Evolutionary conservation across 2,329 filamentous ascomycete genomes (phyloP).

Genomic region (Fusarium nisikadoi): DNA sequence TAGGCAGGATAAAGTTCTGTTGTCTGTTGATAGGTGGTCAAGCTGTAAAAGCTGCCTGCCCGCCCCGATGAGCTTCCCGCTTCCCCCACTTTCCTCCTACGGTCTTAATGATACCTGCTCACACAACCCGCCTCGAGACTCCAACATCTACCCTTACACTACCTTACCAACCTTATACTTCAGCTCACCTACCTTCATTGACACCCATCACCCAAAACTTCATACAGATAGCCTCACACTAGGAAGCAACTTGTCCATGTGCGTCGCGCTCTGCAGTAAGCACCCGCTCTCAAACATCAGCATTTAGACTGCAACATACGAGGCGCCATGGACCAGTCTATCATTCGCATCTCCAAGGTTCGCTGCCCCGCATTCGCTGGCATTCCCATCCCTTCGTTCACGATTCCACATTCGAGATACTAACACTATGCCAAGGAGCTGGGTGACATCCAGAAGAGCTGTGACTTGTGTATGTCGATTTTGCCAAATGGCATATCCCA

Average conservation of each 20-base stretch:
- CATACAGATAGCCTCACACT: neutral
- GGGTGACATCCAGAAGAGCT: constrained; percentile 82
- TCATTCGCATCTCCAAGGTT: constrained; percentile 88
- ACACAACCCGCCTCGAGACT: constrained; percentile 27
- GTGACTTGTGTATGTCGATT: constrained; percentile 78
- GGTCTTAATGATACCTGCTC: constrained; percentile 15
- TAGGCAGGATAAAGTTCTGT: neutral
- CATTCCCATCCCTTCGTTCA: constrained; percentile 28
- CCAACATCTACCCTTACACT: constrained; percentile 9
- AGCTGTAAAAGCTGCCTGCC: neutral
- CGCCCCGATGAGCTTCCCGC: neutral
- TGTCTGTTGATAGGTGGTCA: neutral
- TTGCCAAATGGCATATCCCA: neutral
- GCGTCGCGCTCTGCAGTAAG: constrained; percentile 19
- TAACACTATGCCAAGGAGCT: constrained; percentile 71
- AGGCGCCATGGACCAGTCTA: constrained; percentile 74
- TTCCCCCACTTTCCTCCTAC: constrained; percentile 37
- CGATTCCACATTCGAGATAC: constrained; percentile 23
- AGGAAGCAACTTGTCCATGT: constrained; percentile 24
- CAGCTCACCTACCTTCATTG: constrained; percentile 1
- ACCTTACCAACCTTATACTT: neutral
- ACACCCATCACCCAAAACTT: neutral
- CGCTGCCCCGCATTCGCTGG: constrained; percentile 40
- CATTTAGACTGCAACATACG: constrained; percentile 24
- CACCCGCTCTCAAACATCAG: neutral